Percentiles rank a stretch among this genome's conserved stretches.
These are phyloP conservation scores for Pyrenula aspistea DNA, from an alignment of 495 filamentous ascomycete species.

Conservation along the genomic window DNA sequence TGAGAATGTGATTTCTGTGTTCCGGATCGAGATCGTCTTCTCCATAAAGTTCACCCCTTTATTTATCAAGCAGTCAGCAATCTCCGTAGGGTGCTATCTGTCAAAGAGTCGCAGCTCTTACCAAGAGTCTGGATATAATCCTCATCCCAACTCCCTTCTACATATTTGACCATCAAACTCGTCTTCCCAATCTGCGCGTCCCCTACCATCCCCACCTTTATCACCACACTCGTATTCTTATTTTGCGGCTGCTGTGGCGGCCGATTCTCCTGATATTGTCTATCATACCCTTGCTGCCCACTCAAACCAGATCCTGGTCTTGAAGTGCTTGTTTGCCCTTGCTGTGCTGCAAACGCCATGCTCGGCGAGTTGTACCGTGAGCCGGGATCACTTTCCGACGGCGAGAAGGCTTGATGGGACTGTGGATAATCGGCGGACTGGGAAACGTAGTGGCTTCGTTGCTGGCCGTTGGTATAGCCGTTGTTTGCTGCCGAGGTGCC, in stretches of 20 bases:
- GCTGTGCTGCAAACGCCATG: conserved; percentile 26
- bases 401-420: conserved; percentile 26
- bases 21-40: conserved; percentile 97
- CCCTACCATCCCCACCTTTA: conserved; percentile 99
- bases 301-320: conserved; percentile 36
- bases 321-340: conserved; percentile 17
- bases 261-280: conserved; percentile 25
- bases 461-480: conserved; percentile 29
- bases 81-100: background rate
- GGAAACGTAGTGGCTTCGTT: conserved; percentile 29
- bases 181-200: conserved; percentile 99
- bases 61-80: background rate
- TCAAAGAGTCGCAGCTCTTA: no score
- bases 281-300: conserved; percentile 27
- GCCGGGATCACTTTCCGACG: conserved; percentile 28
- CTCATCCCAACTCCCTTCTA: conserved; percentile 98
- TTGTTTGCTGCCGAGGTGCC: conserved; percentile 16
- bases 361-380: conserved; percentile 26
- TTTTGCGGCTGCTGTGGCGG: conserved; percentile 25
- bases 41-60: conserved; percentile 98
- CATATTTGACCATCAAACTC: conserved; percentile 98
- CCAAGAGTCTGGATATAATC: conserved; percentile 98
- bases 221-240: conserved; percentile 79
- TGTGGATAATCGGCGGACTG: conserved; percentile 31
- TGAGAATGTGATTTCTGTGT: conserved; percentile 99